A percentile compares a stretch with the other conserved stretches of the same genome.
Evolutionary conservation across 225 moss, liverwort and hornwort genomes (phyloP).

Genomic region (Polytrichum commune): DNA sequence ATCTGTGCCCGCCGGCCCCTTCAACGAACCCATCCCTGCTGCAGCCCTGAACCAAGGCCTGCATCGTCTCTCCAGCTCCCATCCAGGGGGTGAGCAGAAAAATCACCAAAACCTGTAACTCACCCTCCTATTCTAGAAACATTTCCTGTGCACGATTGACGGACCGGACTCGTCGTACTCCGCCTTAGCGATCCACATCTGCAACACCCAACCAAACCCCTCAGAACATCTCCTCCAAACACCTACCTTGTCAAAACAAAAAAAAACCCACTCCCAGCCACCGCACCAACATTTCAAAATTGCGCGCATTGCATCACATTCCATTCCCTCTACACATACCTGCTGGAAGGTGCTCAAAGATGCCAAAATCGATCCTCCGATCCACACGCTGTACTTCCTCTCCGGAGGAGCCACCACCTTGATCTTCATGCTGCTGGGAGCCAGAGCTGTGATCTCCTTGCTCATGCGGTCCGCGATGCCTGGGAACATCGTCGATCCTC

Average conservation of each 20-base stretch:
- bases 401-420: slow-evolving; percentile 63
- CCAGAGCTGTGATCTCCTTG: slow-evolving; percentile 60
- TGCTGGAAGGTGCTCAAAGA: slow-evolving; percentile 87
- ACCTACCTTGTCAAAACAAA: too few species aligned
- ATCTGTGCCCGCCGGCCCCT: slow-evolving; percentile 38
- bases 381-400: slow-evolving; percentile 66
- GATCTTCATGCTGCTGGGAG: slow-evolving; percentile 61
- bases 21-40: slow-evolving; percentile 35
- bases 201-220: slow-evolving; percentile 1
- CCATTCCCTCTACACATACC: slow-evolving; percentile 20
- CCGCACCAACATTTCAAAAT: too few species aligned
- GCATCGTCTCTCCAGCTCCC: slow-evolving; percentile 15
- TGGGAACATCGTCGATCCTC: slow-evolving; percentile 61
- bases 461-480: slow-evolving; percentile 53
- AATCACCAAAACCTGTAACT: slow-evolving; percentile 2
- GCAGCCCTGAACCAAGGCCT: slow-evolving; percentile 18
- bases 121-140: slow-evolving; percentile 48
- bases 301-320: too few species aligned
- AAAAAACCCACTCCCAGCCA: too few species aligned
- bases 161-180: slow-evolving; percentile 88
- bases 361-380: slow-evolving; percentile 65
- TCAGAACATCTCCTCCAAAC: too few species aligned
- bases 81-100: slow-evolving; percentile 18
- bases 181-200: slow-evolving; percentile 90
- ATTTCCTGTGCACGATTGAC: slow-evolving; percentile 88